Evolutionary conservation across 768 basidiomycete genomes (phyloP).

Genomic region (Tulasnella sp.): DNA sequence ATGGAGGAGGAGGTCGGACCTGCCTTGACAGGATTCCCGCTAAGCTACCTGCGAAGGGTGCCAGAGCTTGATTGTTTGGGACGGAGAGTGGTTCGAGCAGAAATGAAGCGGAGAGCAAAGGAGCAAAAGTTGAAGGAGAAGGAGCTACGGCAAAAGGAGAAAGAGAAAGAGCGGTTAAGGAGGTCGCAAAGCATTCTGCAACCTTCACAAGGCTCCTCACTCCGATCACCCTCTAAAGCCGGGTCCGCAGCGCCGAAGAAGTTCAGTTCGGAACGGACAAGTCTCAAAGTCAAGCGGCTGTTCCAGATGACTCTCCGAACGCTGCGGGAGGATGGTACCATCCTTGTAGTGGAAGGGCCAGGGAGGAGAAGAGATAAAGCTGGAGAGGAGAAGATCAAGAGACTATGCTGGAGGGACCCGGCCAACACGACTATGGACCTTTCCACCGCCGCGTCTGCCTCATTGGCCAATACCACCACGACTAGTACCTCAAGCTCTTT

Average conservation of each 20-base stretch:
- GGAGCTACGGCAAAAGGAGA: slow-evolving; percentile 21
- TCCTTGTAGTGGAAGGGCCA: slow-evolving; percentile 66
- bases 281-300: slow-evolving; percentile 54
- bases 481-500: slow-evolving; percentile 23
- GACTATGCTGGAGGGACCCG: slow-evolving; percentile 44
- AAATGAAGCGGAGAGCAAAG: slow-evolving; percentile 46
- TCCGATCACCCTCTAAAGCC: neutral
- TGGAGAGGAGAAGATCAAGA: neutral
- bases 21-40: slow-evolving; percentile 45
- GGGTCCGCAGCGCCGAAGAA: neutral
- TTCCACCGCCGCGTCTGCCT: slow-evolving; percentile 27
- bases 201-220: neutral
- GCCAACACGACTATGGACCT: slow-evolving; percentile 28
- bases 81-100: slow-evolving; percentile 54
- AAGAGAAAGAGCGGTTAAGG: slow-evolving; percentile 3
- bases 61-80: slow-evolving; percentile 64
- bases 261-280: slow-evolving; percentile 17
- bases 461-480: slow-evolving; percentile 28
- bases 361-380: slow-evolving; percentile 33
- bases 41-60: slow-evolving; percentile 69
- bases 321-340: slow-evolving; percentile 62
- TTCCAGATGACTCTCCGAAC: slow-evolving; percentile 58
- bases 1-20: neutral
- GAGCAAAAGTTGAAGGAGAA: slow-evolving; percentile 39
- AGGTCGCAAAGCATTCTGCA: neutral